phyloP scores from a whole-genome alignment of 129 eudicot species.

The Oenanthe sinensis region DNA sequence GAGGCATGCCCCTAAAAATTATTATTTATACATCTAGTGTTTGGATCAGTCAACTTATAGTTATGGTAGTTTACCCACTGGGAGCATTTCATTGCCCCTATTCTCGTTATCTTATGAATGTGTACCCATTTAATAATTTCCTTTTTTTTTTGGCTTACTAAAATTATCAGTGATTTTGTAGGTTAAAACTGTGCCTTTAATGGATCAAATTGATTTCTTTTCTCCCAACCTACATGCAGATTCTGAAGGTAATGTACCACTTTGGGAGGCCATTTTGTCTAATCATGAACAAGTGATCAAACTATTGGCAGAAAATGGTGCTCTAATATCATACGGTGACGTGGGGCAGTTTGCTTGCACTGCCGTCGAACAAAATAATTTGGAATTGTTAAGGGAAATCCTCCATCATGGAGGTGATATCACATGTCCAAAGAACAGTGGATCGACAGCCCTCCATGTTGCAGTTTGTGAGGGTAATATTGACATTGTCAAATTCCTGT shows the following conservation, averaged over 20 bases:
- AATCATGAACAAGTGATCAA: background rate
- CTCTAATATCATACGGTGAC: background rate
- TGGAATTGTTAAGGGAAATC: background rate
- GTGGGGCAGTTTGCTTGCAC: conserved; percentile 8
- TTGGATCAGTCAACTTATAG: background rate
- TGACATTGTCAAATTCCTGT: background rate
- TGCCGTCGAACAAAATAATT: conserved; percentile 8
- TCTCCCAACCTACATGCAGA: background rate
- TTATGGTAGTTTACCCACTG: background rate
- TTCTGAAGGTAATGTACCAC: conserved; percentile 8
- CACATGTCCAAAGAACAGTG: background rate
- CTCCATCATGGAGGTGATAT: conserved; percentile 5
- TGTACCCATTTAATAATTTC: background rate
- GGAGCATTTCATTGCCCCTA: background rate
- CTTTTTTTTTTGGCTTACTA: background rate
- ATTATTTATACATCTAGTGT: background rate
- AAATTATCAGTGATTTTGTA: background rate
- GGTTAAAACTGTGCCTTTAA: background rate
- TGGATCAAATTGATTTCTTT: conserved; percentile 3
- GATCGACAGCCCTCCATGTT: background rate
- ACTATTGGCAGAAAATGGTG: background rate
- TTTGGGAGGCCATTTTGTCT: conserved; percentile 3
- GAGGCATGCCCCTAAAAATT: background rate
- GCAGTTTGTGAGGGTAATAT: conserved; percentile 8
- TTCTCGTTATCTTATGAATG: background rate